phyloP scores from a whole-genome alignment of 345 rosid genomes.

The Chamaenerion angustifolium region DNA sequence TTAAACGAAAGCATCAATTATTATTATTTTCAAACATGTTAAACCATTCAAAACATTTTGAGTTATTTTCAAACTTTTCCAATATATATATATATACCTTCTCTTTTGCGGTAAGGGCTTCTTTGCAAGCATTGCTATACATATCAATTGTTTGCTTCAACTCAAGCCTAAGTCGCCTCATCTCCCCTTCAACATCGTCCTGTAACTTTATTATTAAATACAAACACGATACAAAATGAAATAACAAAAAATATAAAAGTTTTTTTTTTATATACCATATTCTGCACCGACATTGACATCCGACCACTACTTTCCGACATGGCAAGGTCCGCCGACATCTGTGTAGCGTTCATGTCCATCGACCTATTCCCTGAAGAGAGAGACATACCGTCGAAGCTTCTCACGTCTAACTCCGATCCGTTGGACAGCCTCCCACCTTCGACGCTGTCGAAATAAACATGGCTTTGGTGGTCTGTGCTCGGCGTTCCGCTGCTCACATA shows the following conservation, averaged over 20 bases:
- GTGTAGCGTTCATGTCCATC: conserved; percentile 11
- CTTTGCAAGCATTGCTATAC: conserved; percentile 65
- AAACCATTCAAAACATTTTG: no score
- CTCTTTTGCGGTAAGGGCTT: conserved; percentile 55
- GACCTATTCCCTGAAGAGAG: conserved; percentile 32
- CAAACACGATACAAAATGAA: no score
- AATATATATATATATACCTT: conserved; percentile 25
- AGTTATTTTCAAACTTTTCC: no score
- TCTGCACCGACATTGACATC: conserved; percentile 22
- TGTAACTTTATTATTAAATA: conserved; percentile 6
- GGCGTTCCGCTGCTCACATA: conserved; percentile 61
- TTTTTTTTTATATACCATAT: no score
- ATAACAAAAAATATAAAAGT: no score
- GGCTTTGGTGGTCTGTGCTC: conserved; percentile 26
- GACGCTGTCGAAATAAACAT: conserved; percentile 21
- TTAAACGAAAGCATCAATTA: no score
- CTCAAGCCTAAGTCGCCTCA: conserved; percentile 67
- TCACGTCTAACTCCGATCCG: conserved; percentile 31
- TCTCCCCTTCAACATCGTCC: conserved; percentile 77
- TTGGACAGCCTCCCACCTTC: conserved; percentile 34
- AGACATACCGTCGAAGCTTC: conserved; percentile 13
- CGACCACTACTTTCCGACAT: conserved; percentile 22
- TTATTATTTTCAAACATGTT: no score
- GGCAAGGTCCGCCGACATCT: no score
- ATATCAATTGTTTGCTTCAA: conserved; percentile 64